phyloP scores from a whole-genome alignment of 2,329 filamentous ascomycete species.

The Blumeria graminis region DNA sequence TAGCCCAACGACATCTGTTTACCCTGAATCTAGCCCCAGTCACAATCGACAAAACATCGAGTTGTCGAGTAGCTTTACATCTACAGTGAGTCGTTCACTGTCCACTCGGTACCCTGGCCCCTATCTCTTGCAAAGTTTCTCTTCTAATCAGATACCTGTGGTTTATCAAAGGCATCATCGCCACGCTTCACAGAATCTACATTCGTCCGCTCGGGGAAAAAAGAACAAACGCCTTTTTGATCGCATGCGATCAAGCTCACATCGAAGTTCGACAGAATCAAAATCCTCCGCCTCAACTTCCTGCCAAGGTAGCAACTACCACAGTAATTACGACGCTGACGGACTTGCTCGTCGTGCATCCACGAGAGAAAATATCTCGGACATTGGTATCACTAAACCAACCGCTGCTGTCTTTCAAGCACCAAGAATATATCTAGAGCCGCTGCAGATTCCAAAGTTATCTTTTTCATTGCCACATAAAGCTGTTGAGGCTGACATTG shows the following conservation, averaged over 20 bases:
- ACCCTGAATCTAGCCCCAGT: too few species aligned
- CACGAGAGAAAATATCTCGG: conserved; percentile 25
- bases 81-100: conserved; percentile 7
- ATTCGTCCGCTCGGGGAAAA: conserved; percentile 9
- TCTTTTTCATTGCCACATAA: conserved; percentile 14
- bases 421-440: conserved; percentile 16
- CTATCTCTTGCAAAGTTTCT: conserved; percentile 7
- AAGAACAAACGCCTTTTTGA: conserved; percentile 13
- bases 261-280: conserved; percentile 7
- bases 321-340: conserved; percentile 18
- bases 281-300: conserved; percentile 7
- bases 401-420: conserved; percentile 16
- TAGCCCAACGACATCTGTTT: too few species aligned
- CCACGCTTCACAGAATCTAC: conserved; percentile 7
- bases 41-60: too few species aligned
- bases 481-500: conserved; percentile 9
- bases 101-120: conserved; percentile 9
- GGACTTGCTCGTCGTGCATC: conserved; percentile 29
- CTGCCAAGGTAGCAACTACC: conserved; percentile 16
- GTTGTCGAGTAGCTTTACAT: background rate
- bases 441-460: conserved; percentile 13
- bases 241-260: conserved; percentile 12
- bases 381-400: conserved; percentile 20
- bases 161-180: conserved; percentile 11
- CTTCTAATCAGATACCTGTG: conserved; percentile 7